Evolutionary conservation across 1,284 basidiomycete genomes (phyloP), one percentile per base, ranked within the genome.

Genomic region (Mycosarcoma maydis): DNA sequence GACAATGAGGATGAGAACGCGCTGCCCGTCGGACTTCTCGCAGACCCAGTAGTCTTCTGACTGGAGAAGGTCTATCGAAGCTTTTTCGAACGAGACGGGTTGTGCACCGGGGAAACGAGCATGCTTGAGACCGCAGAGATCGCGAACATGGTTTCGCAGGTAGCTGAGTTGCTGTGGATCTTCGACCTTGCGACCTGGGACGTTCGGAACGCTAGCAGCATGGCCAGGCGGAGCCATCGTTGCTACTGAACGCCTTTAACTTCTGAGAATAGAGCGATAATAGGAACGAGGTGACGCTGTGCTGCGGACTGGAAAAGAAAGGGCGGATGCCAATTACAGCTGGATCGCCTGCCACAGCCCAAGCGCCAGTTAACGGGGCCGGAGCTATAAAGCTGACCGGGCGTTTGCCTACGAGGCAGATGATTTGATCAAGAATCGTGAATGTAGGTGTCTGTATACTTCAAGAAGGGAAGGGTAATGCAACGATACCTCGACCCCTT

Each of bases 21-120:
- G 88, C 49, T 98, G 84, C 3, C 96, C 96, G 80, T 99, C 96
- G n/a, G 94, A 96, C 85, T 99, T 99, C 84, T 99, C 96, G 84
- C 94, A 97, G 26, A 99, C 95, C 95, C 95, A 99, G 82, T 91
- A 98, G 82, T 78, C 76, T 27, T 78, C 67, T 19, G 55, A 54
- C 22, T 60, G 43, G 19, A 78, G 61, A 19, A 69, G 47, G 10
- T 53, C 51, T 34, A 78, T 61, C 14, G 65, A 68, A 4, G 41
- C 30, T 34, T 71, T 75, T 26, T 73, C 68, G 41, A 78, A 78
- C 20, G 72, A 75, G 32, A 78, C 76, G n/a, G 76, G 76, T 30
- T 78, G 76, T 1, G 76, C 70, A 17, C 76, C 76, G 3, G 75
- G 75, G 20, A 78, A 78, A 23, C 72, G 58, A 1, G 55, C 24